These are phyloP conservation scores for Schizonepeta tenuifolia DNA, from an alignment of 257 asterid genomes.

Conservation along the genomic window DNA sequence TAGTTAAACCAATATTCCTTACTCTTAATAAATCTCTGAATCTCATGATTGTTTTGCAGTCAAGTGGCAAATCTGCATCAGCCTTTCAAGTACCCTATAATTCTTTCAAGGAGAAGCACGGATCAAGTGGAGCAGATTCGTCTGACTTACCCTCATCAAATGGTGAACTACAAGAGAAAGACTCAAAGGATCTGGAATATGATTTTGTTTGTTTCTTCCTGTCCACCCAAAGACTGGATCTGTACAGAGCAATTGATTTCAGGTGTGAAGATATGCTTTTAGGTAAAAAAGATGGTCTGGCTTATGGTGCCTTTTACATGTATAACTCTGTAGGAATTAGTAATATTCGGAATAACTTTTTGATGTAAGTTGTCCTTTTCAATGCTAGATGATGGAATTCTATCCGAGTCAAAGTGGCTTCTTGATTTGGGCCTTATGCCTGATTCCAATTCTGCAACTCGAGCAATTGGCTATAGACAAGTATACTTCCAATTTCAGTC, in stretches of 20 bases:
- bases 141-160: conserved; percentile 38
- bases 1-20: conserved; percentile 13
- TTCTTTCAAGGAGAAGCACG: conserved; percentile 66
- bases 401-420: conserved; percentile 89
- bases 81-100: conserved; percentile 84
- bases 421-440: conserved; percentile 91
- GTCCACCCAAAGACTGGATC: conserved; percentile 76
- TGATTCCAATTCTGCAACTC: conserved; percentile 84
- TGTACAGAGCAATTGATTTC: conserved; percentile 86
- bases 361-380: conserved; percentile 15
- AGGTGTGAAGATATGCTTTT: conserved; percentile 96
- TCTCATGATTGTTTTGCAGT: conserved; percentile 49
- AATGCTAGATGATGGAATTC: conserved; percentile 67
- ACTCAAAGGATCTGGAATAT: conserved; percentile 68
- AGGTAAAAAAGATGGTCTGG: conserved; percentile 50
- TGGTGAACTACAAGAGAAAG: conserved; percentile 46
- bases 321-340: conserved; percentile 16
- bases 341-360: neutral
- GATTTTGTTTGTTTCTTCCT: conserved; percentile 91
- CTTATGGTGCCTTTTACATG: conserved; percentile 15
- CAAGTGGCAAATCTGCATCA: conserved; percentile 77
- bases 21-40: neutral
- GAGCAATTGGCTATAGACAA: conserved; percentile 97
- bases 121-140: conserved; percentile 42
- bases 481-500: conserved; percentile 47